Evolutionary conservation across 495 filamentous ascomycete genomes (phyloP), one percentile per base, ranked within the genome.

Genomic region (Emericellopsis terricola): DNA sequence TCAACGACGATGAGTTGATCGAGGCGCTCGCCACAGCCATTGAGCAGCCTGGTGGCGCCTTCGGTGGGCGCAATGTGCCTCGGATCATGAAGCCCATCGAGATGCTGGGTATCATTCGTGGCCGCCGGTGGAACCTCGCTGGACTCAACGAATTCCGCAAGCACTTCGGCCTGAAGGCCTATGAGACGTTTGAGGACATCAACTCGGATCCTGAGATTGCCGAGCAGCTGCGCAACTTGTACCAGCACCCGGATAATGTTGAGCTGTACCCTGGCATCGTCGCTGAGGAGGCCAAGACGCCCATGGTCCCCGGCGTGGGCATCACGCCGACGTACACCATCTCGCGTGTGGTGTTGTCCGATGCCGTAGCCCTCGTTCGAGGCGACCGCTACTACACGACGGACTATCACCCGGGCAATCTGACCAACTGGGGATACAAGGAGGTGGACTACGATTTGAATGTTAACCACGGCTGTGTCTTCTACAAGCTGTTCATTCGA

Each of bases 91-190:
- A 69, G 31, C 67, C 71, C 9, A 64, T 92, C 11, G 85, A 94
- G 48, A 77, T 87, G 28, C 64, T 94, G 0, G 83, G 85, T 23
- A 92, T 94, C 36, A 67, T 82, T 41, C 82, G 91, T 42, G 76
- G 78, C 2, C 73, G 85, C 8, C 64, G 69, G 14, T 92, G 85
- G 85, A 81, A 83, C 40, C 45, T 85, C 15, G 77, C 78, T 1
- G 76, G 79, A 2, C 56, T 94, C 34, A 94, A 94, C 50, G 85
- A 94, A 51, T 86, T 94, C 57, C 64, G 85, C 23, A 63, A 72
- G 41, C 81, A 80, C 58, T 87, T 91, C 44, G 73, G 71, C 8
- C 56, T 94, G 13, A 67, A 73, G 38, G 70, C 72, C 1, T 71
- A 92, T 46, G 62, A 74, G 42, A 77, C 66, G 0, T 94, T 94